phyloP scores from a whole-genome alignment of 2,329 filamentous ascomycete species.

The Ambrosiella xylebori region DNA sequence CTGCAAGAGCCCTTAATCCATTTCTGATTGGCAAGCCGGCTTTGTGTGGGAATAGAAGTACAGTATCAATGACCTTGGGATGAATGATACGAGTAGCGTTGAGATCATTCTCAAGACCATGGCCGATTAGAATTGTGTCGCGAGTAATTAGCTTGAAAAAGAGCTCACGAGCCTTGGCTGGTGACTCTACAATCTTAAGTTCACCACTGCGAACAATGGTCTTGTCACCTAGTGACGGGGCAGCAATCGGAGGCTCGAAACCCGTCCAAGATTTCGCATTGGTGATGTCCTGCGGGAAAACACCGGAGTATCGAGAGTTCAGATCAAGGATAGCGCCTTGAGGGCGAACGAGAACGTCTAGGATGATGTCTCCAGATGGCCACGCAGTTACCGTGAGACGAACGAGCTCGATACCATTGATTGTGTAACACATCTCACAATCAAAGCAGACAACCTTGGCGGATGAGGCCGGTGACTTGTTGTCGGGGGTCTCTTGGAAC shows the following conservation, averaged over 20 bases:
- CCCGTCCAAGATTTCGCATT: slow-evolving; percentile 42
- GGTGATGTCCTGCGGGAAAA: slow-evolving; percentile 60
- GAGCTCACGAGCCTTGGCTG: slow-evolving; percentile 54
- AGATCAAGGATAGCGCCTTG: slow-evolving; percentile 73
- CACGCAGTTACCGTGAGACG: slow-evolving; percentile 78
- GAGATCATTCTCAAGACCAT: slow-evolving; percentile 89
- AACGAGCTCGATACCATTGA: slow-evolving; percentile 71
- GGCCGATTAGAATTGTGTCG: slow-evolving; percentile 70
- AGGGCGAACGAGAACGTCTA: slow-evolving; percentile 75
- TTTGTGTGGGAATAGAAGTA: slow-evolving; percentile 65
- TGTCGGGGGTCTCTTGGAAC: slow-evolving; percentile 61
- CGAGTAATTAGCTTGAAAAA: slow-evolving; percentile 62
- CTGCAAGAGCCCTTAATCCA: slow-evolving; percentile 58
- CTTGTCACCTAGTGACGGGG: slow-evolving; percentile 15
- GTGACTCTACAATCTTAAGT: slow-evolving; percentile 60
- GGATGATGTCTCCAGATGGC: slow-evolving; percentile 55
- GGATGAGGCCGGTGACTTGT: slow-evolving; percentile 27
- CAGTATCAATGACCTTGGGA: slow-evolving; percentile 68
- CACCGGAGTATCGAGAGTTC: slow-evolving; percentile 82
- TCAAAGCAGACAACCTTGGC: slow-evolving; percentile 67
- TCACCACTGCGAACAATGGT: slow-evolving; percentile 20
- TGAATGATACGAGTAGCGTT: slow-evolving; percentile 75
- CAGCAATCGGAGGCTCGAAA: slow-evolving; percentile 17
- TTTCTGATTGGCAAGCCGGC: slow-evolving; percentile 60
- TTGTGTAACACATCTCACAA: slow-evolving; percentile 96